phyloP scores from a whole-genome alignment of 768 basidiomycete species.

The Sporobolomyces pararoseus region DNA sequence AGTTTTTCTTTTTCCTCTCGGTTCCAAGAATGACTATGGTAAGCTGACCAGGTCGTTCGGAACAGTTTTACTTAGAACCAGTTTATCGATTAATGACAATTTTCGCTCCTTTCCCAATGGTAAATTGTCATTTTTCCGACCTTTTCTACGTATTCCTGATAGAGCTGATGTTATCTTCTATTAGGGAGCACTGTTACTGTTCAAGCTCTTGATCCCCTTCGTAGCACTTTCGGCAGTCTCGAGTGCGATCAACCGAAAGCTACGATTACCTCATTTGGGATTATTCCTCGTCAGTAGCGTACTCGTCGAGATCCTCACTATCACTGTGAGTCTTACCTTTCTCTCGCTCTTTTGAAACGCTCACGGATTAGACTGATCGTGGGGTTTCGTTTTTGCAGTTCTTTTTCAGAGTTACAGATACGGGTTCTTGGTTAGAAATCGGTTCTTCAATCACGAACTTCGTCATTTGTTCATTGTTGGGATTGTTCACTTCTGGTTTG shows the following conservation, averaged over 20 bases:
- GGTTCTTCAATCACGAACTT: conserved; percentile 85
- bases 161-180: conserved; percentile 55
- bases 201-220: conserved; percentile 78
- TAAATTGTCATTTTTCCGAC: conserved; percentile 49
- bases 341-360: neutral
- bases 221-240: conserved; percentile 68
- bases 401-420: conserved; percentile 75
- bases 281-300: conserved; percentile 72
- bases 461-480: conserved; percentile 71
- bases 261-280: conserved; percentile 72
- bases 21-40: no score
- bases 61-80: conserved; percentile 77
- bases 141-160: neutral
- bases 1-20: neutral
- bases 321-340: conserved; percentile 18
- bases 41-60: no score
- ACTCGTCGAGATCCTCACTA: conserved; percentile 63
- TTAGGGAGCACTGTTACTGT: conserved; percentile 53
- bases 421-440: conserved; percentile 83
- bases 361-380: conserved; percentile 1
- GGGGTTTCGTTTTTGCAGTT: conserved; percentile 50
- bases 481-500: conserved; percentile 74
- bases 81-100: conserved; percentile 81
- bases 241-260: conserved; percentile 63
- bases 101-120: conserved; percentile 80